A percentile compares a stretch with the other conserved stretches of the same genome.
These are phyloP conservation scores for Aleurites moluccanus DNA, from an alignment of 441 rosid species.

Conservation along the genomic window DNA sequence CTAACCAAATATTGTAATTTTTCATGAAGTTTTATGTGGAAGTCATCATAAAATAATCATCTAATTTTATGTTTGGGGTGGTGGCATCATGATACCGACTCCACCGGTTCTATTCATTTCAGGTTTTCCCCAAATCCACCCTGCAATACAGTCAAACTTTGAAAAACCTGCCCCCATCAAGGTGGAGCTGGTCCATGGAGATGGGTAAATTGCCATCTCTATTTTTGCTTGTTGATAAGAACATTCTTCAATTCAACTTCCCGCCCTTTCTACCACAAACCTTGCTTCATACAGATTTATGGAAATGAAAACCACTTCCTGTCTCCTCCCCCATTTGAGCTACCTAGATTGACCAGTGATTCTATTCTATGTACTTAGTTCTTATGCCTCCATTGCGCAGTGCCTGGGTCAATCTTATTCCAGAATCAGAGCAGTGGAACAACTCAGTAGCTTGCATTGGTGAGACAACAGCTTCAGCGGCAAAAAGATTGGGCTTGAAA, in stretches of 20 bases:
- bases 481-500: slow-evolving; percentile 68
- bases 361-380: slow-evolving; percentile 18
- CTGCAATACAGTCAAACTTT: no score
- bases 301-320: background rate
- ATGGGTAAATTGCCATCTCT: no score
- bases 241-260: slow-evolving; percentile 7
- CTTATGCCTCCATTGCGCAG: slow-evolving; percentile 42
- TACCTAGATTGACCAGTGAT: slow-evolving; percentile 10
- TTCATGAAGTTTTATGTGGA: no score
- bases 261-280: background rate
- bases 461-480: slow-evolving; percentile 91
- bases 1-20: no score
- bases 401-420: slow-evolving; percentile 72
- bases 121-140: no score
- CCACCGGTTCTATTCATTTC: no score
- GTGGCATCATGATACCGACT: no score
- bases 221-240: background rate
- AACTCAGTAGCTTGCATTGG: slow-evolving; percentile 87
- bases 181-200: no score
- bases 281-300: background rate
- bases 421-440: slow-evolving; percentile 54
- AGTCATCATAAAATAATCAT: no score
- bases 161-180: no score
- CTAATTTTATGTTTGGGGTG: no score
- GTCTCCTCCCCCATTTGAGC: slow-evolving; percentile 4